A percentile compares a stretch with the other conserved stretches of the same genome.
Evolutionary conservation across 1,284 basidiomycete species (phyloP).

Genomic region (Cutaneotrichosporon sp.): DNA sequence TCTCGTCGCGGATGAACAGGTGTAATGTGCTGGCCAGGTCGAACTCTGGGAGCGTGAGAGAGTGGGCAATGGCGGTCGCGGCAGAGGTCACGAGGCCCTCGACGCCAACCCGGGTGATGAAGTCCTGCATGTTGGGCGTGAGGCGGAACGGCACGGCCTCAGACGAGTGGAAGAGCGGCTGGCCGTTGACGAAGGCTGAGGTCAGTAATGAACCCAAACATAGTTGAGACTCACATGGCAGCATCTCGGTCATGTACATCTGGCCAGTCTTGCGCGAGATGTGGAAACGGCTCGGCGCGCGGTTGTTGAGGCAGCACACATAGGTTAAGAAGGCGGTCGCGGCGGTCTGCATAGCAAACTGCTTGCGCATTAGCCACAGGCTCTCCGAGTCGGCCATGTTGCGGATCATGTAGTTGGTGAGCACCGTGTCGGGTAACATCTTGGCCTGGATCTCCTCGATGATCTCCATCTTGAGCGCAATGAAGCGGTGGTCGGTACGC

Average conservation of each 20-base stretch:
- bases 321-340: conserved; percentile 91
- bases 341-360: conserved; percentile 88
- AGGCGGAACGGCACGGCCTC: conserved; percentile 96
- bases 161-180: conserved; percentile 70
- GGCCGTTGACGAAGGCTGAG: conserved; percentile 56
- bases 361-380: conserved; percentile 96
- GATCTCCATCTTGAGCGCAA: conserved; percentile 68
- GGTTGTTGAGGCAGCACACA: conserved; percentile 77
- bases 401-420: conserved; percentile 82
- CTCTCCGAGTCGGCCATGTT: conserved; percentile 83
- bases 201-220: conserved; percentile 12
- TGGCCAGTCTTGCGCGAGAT: conserved; percentile 84
- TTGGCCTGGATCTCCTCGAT: conserved; percentile 87
- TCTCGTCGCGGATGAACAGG: conserved; percentile 82
- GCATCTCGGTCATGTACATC: conserved; percentile 84
- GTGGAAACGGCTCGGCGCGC: conserved; percentile 82
- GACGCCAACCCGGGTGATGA: conserved; percentile 82
- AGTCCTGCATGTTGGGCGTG: conserved; percentile 93
- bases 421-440: conserved; percentile 84
- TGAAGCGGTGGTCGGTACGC: conserved; percentile 36
- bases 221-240: conserved; percentile 64
- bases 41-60: conserved; percentile 89
- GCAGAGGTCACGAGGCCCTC: conserved; percentile 86
- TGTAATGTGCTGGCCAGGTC: conserved; percentile 51
- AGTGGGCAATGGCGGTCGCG: conserved; percentile 86